Evolutionary conservation across 2,329 filamentous ascomycete species (phyloP), one percentile per base, ranked within the genome.

Genomic region (Ascocoryne sarcoides): DNA sequence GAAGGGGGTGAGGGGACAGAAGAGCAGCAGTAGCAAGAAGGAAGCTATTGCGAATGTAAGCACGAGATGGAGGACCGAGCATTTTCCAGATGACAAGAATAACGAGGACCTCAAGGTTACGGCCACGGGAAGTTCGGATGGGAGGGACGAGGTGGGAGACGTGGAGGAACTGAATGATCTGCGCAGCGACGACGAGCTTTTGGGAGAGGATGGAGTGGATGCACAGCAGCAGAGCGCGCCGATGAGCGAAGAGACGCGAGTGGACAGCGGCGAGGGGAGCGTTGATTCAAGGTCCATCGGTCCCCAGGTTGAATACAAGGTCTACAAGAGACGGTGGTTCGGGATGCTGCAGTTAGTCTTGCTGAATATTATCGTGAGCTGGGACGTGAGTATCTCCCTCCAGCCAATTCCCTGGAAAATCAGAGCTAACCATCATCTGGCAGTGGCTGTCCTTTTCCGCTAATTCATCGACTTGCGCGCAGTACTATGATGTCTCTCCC

Each of bases 401-500:
- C n/a, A n/a, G n/a, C 12, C 30, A 16, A n/a, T 9, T 4, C 8
- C 18, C n/a, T 4, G 30, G 18, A 7, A 8, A 32, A 4, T 15
- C 17, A 18, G n/a, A 45, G 37, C 44, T 47, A 14, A 39, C 31
- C 12, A 26, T 12, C 12, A 26, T 8, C 10, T 16, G 32, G n/a
- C 51, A 88, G 85, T 96, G 90, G 90, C 75, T 96, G 53, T 92
- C 88, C 5, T 95, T 88, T 62, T 83, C 89, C 2, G 83, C 90
- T 30, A 80, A 95, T 21, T 86, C 86, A 2, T 75, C 75, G 23
- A 76, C 81, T 16, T 74, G 86, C 1, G 78, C 88, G 0, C 53
- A 69, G 17, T 95, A 88, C 66, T 96, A 93, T 59, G 52, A 66
- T 37, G 84, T 89, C 10, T 73, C 71, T 23, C 79, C 89, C 56